Conservation (phyloP, 1,139 yeast genomes). For the Debaryomyces psychrophilus region DNA sequence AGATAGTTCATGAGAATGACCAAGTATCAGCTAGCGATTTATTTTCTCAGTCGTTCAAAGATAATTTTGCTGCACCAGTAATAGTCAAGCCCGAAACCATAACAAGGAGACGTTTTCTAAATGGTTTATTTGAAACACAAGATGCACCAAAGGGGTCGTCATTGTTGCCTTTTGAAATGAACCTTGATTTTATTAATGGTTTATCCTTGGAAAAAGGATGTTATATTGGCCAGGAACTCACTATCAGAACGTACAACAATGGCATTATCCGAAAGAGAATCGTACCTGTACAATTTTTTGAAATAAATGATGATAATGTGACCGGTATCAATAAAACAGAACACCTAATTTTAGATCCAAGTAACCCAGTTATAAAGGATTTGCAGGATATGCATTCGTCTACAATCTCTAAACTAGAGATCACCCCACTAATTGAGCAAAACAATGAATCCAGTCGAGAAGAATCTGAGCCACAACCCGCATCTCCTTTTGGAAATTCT, state of each 20-base stretch:
- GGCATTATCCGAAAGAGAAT: constrained; percentile 83
- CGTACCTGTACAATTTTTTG: constrained; percentile 66
- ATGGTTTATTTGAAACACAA: constrained; percentile 70
- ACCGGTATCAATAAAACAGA: constrained; percentile 18
- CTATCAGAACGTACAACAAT: constrained; percentile 82
- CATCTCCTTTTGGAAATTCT: constrained; percentile 39
- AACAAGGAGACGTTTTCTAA: constrained; percentile 51
- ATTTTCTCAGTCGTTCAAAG: constrained; percentile 33
- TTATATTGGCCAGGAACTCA: constrained; percentile 93
- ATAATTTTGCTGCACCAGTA: constrained; percentile 23
- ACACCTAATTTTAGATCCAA: constrained; percentile 17
- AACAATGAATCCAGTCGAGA: constrained; percentile 11
- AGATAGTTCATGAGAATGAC: constrained; percentile 14
- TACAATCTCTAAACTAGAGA: constrained; percentile 27
- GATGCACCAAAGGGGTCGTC: constrained; percentile 45
- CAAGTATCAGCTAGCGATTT: constrained; percentile 18
- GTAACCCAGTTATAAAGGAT: constrained; percentile 23
- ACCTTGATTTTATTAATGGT: constrained; percentile 81
- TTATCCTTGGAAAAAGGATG: constrained; percentile 91
- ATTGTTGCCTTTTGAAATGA: constrained; percentile 80
- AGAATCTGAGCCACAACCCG: constrained; percentile 18
- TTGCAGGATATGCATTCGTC: constrained; percentile 22
- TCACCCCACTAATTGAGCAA: constrained; percentile 23
- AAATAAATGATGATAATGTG: constrained; percentile 22
- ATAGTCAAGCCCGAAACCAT: constrained; percentile 33